Conservation (phyloP, 768 basidiomycete genomes). For the Fibroporia radiculosa region DNA sequence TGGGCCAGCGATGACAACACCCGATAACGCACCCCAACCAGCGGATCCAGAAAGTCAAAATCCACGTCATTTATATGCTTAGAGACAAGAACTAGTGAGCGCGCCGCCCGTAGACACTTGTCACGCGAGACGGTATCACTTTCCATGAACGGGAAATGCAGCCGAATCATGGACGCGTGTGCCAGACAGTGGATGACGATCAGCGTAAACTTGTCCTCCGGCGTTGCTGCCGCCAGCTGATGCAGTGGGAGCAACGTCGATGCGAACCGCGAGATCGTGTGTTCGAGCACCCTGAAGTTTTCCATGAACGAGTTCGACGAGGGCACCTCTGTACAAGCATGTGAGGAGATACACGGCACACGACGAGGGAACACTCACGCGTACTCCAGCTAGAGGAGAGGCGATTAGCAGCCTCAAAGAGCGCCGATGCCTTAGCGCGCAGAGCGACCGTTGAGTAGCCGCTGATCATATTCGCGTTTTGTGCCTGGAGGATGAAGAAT, state of each 20-base stretch:
- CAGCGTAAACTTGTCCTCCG: constrained; percentile 53
- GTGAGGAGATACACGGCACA: not conserved
- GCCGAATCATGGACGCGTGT: constrained; percentile 56
- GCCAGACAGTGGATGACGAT: constrained; percentile 58
- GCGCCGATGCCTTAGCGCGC: constrained; percentile 68
- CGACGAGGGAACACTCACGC: constrained; percentile 30
- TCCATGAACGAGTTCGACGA: constrained; percentile 43
- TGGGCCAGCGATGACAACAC: not conserved
- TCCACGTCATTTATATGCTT: constrained; percentile 58
- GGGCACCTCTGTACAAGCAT: constrained; percentile 27
- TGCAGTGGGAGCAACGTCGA: constrained; percentile 57
- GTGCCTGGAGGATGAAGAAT: constrained; percentile 49
- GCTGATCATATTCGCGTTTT: constrained; percentile 36
- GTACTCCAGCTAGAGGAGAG: constrained; percentile 54
- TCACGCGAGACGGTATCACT: constrained; percentile 55
- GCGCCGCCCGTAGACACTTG: constrained; percentile 60
- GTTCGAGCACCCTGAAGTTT: constrained; percentile 55
- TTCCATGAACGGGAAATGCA: constrained; percentile 54
- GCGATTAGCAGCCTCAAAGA: constrained; percentile 61
- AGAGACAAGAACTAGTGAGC: constrained; percentile 49
- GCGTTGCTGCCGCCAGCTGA: constrained; percentile 47
- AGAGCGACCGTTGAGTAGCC: constrained; percentile 59
- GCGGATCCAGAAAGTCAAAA: constrained; percentile 68
- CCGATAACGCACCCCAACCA: constrained; percentile 53
- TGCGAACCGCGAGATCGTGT: constrained; percentile 54